A percentile compares a stretch with the other conserved stretches of the same genome.
Conservation (phyloP, 2,329 filamentous ascomycete genomes). For the Trichoderma sp. region DNA sequence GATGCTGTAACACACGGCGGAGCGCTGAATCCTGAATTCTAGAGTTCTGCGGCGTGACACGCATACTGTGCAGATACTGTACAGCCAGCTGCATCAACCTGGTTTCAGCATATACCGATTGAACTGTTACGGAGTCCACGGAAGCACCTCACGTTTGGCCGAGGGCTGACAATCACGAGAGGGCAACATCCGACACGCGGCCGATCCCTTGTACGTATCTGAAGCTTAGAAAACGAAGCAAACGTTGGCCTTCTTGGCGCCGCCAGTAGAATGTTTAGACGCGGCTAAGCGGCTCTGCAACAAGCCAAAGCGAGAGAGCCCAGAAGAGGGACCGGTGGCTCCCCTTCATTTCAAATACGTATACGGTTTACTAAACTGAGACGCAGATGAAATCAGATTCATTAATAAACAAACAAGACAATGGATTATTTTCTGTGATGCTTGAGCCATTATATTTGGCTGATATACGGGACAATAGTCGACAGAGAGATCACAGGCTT, state of each 20-base stretch:
- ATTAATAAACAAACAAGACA: neutral
- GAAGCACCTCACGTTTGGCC: neutral
- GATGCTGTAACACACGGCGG: neutral
- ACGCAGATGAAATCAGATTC: neutral
- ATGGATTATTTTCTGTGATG: neutral
- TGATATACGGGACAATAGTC: neutral
- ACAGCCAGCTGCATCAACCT: neutral
- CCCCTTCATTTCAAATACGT: constrained; percentile 20
- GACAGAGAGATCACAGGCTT: neutral
- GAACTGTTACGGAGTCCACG: neutral
- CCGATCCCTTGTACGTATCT: constrained; percentile 10
- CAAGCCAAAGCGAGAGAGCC: neutral
- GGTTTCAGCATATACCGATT: constrained; percentile 8
- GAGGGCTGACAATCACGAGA: neutral
- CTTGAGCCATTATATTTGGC: neutral
- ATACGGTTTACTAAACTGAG: neutral
- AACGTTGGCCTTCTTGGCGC: constrained; percentile 13
- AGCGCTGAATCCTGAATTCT: neutral
- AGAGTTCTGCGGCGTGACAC: neutral
- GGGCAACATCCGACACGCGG: neutral
- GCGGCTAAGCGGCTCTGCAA: constrained; percentile 13
- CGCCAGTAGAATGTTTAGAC: constrained; percentile 7
- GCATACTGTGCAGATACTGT: neutral
- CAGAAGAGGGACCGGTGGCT: neutral
- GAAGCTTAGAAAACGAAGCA: neutral